phyloP scores from a whole-genome alignment of 2,329 filamentous ascomycete genomes.

The Diaporthe helianthi region DNA sequence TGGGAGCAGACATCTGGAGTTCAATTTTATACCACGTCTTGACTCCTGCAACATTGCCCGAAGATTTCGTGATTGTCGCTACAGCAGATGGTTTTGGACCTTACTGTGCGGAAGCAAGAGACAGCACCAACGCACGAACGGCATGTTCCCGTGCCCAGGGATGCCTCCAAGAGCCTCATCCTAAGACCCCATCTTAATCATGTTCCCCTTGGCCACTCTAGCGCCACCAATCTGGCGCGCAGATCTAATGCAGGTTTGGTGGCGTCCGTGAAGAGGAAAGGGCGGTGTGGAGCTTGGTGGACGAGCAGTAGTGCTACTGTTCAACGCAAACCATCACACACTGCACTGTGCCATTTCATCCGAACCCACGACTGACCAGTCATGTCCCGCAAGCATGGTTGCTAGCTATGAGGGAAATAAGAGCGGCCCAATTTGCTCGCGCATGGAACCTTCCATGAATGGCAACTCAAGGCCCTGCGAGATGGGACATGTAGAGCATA shows the following conservation, averaged over 20 bases:
- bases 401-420: not conserved
- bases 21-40: not conserved
- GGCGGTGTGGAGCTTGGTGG: slow-evolving; percentile 23
- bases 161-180: slow-evolving; percentile 10
- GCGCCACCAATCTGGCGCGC: slow-evolving; percentile 20
- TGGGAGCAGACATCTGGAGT: not conserved
- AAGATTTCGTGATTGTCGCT: not conserved
- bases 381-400: not conserved
- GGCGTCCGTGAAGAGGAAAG: slow-evolving; percentile 11
- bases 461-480: not conserved
- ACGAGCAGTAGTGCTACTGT: slow-evolving; percentile 9
- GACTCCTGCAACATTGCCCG: not conserved
- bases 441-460: not conserved
- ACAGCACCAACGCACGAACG: not conserved
- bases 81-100: slow-evolving; percentile 39
- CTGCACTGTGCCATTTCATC: not conserved
- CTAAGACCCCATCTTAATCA: not conserved
- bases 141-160: not conserved
- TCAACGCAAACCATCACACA: slow-evolving; percentile 15
- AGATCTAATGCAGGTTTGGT: slow-evolving; percentile 14
- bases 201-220: slow-evolving; percentile 1
- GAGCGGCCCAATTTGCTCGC: not conserved
- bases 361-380: not conserved
- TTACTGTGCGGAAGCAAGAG: not conserved
- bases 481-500: not conserved